Evolutionary conservation across 805 yeast genomes (phyloP), one percentile per base, ranked within the genome.

Genomic region (Candida gorgasii): DNA sequence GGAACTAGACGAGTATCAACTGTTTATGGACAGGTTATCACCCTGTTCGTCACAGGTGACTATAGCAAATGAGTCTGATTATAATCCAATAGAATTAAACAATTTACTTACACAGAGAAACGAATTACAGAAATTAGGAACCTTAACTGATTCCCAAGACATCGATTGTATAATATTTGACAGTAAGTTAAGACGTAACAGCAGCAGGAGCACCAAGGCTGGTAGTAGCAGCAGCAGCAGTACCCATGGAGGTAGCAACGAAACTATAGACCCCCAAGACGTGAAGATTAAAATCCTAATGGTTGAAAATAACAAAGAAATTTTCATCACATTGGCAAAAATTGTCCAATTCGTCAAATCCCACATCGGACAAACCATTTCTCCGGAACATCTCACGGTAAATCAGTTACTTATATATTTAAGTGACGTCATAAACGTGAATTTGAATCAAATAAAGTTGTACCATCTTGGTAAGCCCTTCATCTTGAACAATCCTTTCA

Each of bases 401-500:
- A 36, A 26, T 27, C 53, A 49, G 28, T 27, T 49, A 11, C 20
- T 49, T 11, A 32, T 49, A 2, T 49, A 35, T 27, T 24, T 49
- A 12, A 28, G 36, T 16, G 12, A 42, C 4, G 15, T 22, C 8
- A 18, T 24, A 9, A 23, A 23, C 15, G 16, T 23, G 12, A 26
- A 14, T 27, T 22, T 23, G 14, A 23, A n/a, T 13, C 36, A 13
- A 17, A 33, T 49, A 12, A 46, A 40, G 24, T 19, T 49, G n/a
- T 44, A 35, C 20, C 53, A 49, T 41, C 24, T 49, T 9, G 53
- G 53, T 2, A 46, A 47, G 22, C 23, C 42, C 14, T 45, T 38
- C 22, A 17, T 17, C 8, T 27, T 49, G 9, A 39, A 27, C 12
- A 35, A n/a, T 11, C 13, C 29, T 4, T 8, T 14, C 6, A 44